Base-by-base conservation (phyloP, 371 early-diverging fungal species). In the Lichtheimia ramosa region DNA sequence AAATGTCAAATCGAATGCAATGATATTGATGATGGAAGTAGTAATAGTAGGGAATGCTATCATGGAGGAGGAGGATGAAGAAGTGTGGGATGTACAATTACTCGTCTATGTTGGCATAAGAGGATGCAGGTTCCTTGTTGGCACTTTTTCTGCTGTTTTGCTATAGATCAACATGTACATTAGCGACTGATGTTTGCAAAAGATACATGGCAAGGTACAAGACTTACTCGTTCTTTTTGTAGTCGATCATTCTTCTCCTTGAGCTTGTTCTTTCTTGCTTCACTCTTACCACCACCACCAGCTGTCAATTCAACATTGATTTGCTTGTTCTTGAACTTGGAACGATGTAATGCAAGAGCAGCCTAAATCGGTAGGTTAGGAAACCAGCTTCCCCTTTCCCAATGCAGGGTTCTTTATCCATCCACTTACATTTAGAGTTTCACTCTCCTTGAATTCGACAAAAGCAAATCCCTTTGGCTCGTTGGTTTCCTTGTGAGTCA, bases 301-400 rank as follows among this genome's bases (percentile, higher is more conserved):
- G 86, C 91, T n/a, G 92, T 91, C 61, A 92, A 61, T 63, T 91
- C 91, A 25, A 92, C 89, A 64, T 89, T 90, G 58, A 92, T 89
- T 48, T 86, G 84, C 68, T 88, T 74, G 54, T 78, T 75, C 20
- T 85, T 85, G 66, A 92, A 82, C 28, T 75, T 66, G 16, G 84
- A 77, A 61, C 87, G 86, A 68, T 92, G 89, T 54, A 89, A 88
- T 49, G 75, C 79, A 16, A 92, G 71, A 34, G 89, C 89, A 71
- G 80, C 84, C 78, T 86, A 69, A 50, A 18, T 25, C 18, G 53
- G n/a, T 3, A 27, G 28, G 2, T 18, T 21, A 50, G 28, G 50
- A 8, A 5, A 56, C 2, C 13, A 46, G 12, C 56, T 14, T 6
- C 15, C 13, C 20, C 40, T 6, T 13, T 18, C 24, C 20, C 18